Percentiles rank a stretch among this genome's conserved stretches.
phyloP scores from a whole-genome alignment of 2,329 filamentous ascomycete species.

The Apiospora arundinis region DNA sequence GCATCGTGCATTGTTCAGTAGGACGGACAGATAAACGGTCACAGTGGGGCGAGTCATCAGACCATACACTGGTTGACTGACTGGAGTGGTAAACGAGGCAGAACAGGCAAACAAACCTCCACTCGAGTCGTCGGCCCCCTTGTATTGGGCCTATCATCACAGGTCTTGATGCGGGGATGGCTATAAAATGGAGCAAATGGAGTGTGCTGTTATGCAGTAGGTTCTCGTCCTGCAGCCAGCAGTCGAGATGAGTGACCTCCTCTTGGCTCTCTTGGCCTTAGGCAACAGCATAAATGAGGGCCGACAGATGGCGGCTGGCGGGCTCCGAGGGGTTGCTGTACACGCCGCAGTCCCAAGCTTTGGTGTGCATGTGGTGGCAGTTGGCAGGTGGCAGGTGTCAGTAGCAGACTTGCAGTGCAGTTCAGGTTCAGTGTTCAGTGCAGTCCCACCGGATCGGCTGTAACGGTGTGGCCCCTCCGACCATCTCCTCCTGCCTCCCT shows the following conservation, averaged over 20 bases:
- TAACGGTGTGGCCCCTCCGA: constrained; percentile 15
- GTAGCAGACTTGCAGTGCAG: neutral
- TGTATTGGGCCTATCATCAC: neutral
- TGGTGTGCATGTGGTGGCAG: constrained; percentile 8
- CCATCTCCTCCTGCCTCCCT: constrained; percentile 11
- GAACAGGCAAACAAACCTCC: constrained; percentile 4
- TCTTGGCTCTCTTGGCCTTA: neutral
- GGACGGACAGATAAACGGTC: neutral
- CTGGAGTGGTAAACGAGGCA: neutral
- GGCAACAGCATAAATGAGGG: neutral
- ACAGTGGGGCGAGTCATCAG: neutral
- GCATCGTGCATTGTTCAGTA: neutral
- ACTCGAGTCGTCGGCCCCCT: neutral
- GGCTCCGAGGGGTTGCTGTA: neutral
- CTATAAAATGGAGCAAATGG: neutral
- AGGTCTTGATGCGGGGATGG: neutral
- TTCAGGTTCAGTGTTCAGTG: too few relatives aligned
- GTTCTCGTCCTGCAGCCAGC: neutral
- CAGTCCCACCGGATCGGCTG: constrained; percentile 16
- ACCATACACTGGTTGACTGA: neutral
- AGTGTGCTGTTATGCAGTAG: neutral
- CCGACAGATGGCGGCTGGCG: neutral
- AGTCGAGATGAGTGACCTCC: neutral
- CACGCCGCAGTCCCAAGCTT: neutral
- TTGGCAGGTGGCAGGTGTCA: neutral